Conservation (phyloP, 1,284 basidiomycete genomes). For the Boletus smithii region DNA sequence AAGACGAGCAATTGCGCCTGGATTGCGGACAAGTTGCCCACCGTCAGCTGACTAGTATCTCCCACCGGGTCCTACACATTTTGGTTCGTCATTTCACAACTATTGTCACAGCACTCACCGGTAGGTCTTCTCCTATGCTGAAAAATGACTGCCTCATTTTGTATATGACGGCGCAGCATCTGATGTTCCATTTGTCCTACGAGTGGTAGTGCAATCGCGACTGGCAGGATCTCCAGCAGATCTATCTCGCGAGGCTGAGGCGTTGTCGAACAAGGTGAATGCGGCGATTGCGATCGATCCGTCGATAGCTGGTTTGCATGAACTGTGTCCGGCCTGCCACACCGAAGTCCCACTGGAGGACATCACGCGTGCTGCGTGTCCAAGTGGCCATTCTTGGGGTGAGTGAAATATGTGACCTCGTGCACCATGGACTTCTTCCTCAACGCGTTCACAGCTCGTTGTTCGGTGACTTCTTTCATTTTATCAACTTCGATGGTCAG, state of each 20-base stretch:
- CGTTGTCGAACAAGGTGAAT: conserved; percentile 42
- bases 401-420: conserved; percentile 23
- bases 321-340: conserved; percentile 68
- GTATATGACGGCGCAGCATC: conserved; percentile 37
- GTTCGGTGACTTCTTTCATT: conserved; percentile 69
- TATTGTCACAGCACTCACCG: conserved; percentile 41
- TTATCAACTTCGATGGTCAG: conserved; percentile 63
- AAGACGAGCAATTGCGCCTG: conserved; percentile 38
- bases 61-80: conserved; percentile 50
- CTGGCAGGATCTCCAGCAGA: conserved; percentile 48
- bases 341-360: conserved; percentile 54
- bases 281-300: conserved; percentile 31
- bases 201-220: conserved; percentile 53
- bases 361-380: conserved; percentile 55
- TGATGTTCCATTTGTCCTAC: conserved; percentile 56
- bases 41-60: conserved; percentile 48
- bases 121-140: conserved; percentile 37
- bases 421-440: conserved; percentile 19
- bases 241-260: conserved; percentile 49
- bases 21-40: conserved; percentile 52
- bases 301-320: conserved; percentile 42
- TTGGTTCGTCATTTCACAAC: conserved; percentile 56
- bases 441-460: conserved; percentile 48
- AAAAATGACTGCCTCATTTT: conserved; percentile 12
- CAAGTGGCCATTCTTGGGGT: conserved; percentile 70